Percentiles rank a stretch among this genome's conserved stretches.
phyloP scores from a whole-genome alignment of 2,329 filamentous ascomycete species.

The Malbranchea zuffiana region DNA sequence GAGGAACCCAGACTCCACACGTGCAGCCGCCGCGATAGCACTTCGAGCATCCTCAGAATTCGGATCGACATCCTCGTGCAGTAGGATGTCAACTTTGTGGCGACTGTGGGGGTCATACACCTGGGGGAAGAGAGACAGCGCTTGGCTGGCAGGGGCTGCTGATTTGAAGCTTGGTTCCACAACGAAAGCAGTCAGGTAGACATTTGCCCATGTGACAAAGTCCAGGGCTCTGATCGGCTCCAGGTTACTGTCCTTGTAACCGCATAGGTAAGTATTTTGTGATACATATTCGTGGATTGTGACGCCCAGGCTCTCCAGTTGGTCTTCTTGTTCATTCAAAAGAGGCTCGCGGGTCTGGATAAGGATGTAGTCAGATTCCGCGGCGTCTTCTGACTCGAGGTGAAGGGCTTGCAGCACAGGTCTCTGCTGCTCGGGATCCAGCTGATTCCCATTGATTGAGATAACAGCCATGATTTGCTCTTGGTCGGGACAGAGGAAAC shows the following conservation, averaged over 20 bases:
- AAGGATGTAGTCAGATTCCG: constrained; percentile 12
- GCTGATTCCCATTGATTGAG: constrained; percentile 12
- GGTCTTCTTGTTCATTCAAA: constrained; percentile 9
- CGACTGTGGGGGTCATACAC: constrained; percentile 5
- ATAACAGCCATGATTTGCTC: constrained; percentile 11
- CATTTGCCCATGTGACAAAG: constrained; percentile 11
- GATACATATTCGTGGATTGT: constrained; percentile 13
- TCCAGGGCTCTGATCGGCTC: constrained; percentile 9
- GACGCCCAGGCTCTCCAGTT: constrained; percentile 9
- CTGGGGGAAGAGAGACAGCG: constrained; percentile 7
- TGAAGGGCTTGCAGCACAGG: constrained; percentile 10
- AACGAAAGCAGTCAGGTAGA: constrained; percentile 11
- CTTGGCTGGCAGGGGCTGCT: constrained; percentile 1
- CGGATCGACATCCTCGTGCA: constrained; percentile 14
- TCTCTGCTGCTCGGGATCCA: constrained; percentile 10
- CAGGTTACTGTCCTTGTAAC: constrained; percentile 10
- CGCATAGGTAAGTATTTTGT: constrained; percentile 10
- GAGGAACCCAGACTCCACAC: constrained; percentile 9
- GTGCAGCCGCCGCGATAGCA: constrained; percentile 10
- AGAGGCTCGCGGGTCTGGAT: constrained; percentile 9
- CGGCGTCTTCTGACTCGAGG: constrained; percentile 12
- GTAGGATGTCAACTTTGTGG: constrained; percentile 12
- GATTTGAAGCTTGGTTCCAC: constrained; percentile 10
- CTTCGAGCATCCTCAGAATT: constrained; percentile 7
- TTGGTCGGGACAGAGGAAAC: not conserved